Percentiles rank a stretch among this genome's conserved stretches.
Conservation (phyloP, 345 rosid species). For the Populus nigra region DNA sequence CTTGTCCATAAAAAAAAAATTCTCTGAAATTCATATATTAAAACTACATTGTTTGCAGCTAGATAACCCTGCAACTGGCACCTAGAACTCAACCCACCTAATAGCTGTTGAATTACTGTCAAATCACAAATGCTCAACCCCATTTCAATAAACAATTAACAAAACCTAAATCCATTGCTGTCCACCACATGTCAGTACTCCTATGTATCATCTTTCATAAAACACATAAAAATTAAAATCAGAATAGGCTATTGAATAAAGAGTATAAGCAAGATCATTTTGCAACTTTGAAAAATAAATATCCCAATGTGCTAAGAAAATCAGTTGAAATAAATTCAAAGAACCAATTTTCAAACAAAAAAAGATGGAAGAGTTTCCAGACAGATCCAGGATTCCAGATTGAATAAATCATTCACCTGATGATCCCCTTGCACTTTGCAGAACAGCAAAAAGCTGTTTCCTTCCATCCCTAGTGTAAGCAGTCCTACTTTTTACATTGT, state of each 20-base stretch:
- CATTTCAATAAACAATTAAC: no score
- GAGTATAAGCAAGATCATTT: background rate
- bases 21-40: background rate
- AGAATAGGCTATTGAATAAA: background rate
- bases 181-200: no score
- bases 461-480: conserved; percentile 92
- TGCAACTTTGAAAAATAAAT: background rate
- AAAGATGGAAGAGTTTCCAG: background rate
- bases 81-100: background rate
- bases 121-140: background rate
- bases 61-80: background rate
- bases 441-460: conserved; percentile 93
- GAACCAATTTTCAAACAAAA: background rate
- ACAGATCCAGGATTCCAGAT: conserved; percentile 6
- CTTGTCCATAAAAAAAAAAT: background rate
- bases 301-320: background rate
- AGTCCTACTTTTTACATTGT: conserved; percentile 68
- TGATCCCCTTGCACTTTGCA: conserved; percentile 98
- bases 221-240: background rate
- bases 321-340: background rate
- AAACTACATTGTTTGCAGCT: background rate
- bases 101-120: background rate
- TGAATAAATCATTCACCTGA: conserved; percentile 58
- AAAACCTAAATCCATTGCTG: background rate
- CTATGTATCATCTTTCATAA: background rate